Evolutionary conservation across 1,139 yeast species (phyloP).

Genomic region (Scheffersomyces illinoinensis): DNA sequence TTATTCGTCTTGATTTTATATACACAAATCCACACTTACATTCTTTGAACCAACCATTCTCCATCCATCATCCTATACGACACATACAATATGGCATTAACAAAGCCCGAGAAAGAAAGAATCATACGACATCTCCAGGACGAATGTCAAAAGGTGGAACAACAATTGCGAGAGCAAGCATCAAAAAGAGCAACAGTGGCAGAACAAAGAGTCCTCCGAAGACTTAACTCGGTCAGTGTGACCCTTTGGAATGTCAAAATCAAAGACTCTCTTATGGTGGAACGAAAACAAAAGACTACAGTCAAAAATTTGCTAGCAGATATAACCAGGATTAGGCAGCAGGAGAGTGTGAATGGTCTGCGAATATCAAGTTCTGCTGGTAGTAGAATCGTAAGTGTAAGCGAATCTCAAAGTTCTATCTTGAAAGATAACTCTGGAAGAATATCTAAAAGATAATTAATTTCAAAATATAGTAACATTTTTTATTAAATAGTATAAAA

Average conservation of each 20-base stretch:
- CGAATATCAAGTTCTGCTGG: background rate
- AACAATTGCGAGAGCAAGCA: slow-evolving; percentile 13
- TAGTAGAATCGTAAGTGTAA: background rate
- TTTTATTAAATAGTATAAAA: background rate
- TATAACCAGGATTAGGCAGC: slow-evolving; percentile 13
- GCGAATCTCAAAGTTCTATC: background rate
- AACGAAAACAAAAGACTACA: slow-evolving; percentile 39
- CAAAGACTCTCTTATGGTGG: slow-evolving; percentile 42
- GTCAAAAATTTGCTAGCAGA: slow-evolving; percentile 30
- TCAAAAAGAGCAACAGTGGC: slow-evolving; percentile 19
- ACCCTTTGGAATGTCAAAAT: slow-evolving; percentile 41
- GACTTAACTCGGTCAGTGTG: slow-evolving; percentile 43
- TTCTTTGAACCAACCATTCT: background rate
- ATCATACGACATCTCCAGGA: slow-evolving; percentile 29
- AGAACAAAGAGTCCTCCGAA: slow-evolving; percentile 31
- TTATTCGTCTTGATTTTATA: too few relatives aligned
- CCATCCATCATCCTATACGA: background rate
- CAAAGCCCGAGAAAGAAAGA: slow-evolving; percentile 37
- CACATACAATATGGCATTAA: slow-evolving; percentile 17
- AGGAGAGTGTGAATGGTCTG: background rate
- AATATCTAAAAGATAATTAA: background rate
- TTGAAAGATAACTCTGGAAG: background rate
- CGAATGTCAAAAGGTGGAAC: slow-evolving; percentile 20
- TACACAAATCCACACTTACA: background rate
- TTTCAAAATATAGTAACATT: background rate